A percentile compares a stretch with the other conserved stretches of the same genome.
Evolutionary conservation across 306 rosid genomes (phyloP).

Genomic region (Alnus glutinosa): DNA sequence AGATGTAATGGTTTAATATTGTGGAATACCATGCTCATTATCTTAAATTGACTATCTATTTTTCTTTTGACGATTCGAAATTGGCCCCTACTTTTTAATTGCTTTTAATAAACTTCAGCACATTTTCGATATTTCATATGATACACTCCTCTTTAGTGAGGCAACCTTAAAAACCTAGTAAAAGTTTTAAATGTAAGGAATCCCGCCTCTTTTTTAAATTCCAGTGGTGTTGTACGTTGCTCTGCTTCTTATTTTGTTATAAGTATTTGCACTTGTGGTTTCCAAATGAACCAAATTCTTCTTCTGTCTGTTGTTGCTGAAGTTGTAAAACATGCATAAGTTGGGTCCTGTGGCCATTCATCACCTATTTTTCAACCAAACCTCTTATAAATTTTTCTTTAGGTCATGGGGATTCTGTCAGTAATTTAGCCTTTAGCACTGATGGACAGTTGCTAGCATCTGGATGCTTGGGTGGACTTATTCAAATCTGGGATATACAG

Average conservation of each 20-base stretch:
- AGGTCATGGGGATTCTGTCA: slow-evolving; percentile 81
- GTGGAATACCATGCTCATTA: not conserved
- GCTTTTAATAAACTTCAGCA: not conserved
- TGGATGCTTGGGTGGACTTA: slow-evolving; percentile 72
- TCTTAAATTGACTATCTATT: not conserved
- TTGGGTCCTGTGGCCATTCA: slow-evolving; percentile 10
- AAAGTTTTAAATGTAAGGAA: not conserved
- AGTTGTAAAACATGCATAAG: slow-evolving; percentile 9
- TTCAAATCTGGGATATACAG: slow-evolving; percentile 72
- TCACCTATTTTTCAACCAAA: slow-evolving; percentile 1
- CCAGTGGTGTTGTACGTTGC: not conserved
- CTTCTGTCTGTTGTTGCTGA: not conserved
- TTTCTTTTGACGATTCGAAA: not conserved
- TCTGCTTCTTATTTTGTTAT: not conserved
- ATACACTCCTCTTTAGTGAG: not conserved
- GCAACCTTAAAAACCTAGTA: not conserved
- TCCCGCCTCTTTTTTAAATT: not conserved
- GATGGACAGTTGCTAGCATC: slow-evolving; percentile 84
- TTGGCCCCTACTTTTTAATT: not conserved
- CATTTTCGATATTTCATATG: not conserved
- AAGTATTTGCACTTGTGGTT: not conserved
- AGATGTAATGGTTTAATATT: not conserved
- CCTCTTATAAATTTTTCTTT: slow-evolving; percentile 25
- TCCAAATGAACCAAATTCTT: not conserved
- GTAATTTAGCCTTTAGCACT: slow-evolving; percentile 71